phyloP scores from a whole-genome alignment of 768 basidiomycete species.

The Trametes meyenii region DNA sequence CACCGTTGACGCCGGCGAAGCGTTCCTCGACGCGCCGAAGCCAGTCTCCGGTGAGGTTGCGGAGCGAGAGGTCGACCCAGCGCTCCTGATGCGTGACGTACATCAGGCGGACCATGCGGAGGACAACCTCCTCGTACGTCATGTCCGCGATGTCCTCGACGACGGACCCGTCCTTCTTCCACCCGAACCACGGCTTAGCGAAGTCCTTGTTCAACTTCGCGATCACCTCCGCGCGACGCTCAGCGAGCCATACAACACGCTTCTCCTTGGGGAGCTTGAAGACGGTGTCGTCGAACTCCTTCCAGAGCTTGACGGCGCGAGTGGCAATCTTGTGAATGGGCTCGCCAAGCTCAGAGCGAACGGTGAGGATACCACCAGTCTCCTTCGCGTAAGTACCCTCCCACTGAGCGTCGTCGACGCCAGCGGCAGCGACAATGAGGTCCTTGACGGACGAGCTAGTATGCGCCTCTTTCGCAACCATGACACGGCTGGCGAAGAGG shows the following conservation, averaged over 20 bases:
- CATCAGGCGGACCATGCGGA: constrained; percentile 93
- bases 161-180: constrained; percentile 89
- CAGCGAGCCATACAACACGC: constrained; percentile 82
- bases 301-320: constrained; percentile 96
- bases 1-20: constrained; percentile 88
- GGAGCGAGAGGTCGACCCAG: constrained; percentile 90
- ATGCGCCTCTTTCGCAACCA: constrained; percentile 99
- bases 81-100: constrained; percentile 89
- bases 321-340: constrained; percentile 99
- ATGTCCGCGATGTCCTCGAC: constrained; percentile 90
- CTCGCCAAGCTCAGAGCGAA: constrained; percentile 96
- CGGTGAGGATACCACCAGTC: constrained; percentile 95
- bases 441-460: constrained; percentile 95
- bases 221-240: constrained; percentile 89
- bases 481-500: constrained; percentile 94
- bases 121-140: constrained; percentile 96
- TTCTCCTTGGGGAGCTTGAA: constrained; percentile 98
- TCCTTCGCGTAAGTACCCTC: constrained; percentile 94
- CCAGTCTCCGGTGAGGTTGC: constrained; percentile 97
- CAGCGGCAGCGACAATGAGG: constrained; percentile 91
- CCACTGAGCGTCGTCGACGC: constrained; percentile 89
- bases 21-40: constrained; percentile 93
- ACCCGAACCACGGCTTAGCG: constrained; percentile 95
- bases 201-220: constrained; percentile 93
- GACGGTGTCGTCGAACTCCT: constrained; percentile 96